A percentile compares a stretch with the other conserved stretches of the same genome.
Conservation (phyloP, 169 alveolate species). For the Plasmodium ovale region DNA sequence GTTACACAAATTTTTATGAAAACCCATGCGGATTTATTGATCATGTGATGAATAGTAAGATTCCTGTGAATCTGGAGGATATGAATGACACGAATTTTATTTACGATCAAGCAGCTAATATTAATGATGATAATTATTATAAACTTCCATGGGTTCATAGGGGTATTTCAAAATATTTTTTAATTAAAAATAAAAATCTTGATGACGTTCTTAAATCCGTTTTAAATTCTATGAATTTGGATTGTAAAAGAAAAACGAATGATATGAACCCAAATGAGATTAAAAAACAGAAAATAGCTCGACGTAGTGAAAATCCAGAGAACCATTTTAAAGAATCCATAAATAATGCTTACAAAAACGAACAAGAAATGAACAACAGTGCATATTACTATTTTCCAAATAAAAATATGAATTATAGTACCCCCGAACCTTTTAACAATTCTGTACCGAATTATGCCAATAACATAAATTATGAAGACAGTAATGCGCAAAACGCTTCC, state of each 20-base stretch:
- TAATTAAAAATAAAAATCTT: constrained; percentile 58
- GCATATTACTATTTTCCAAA: constrained; percentile 30
- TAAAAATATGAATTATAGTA: constrained; percentile 49
- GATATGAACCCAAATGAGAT: constrained; percentile 20
- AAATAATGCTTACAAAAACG: constrained; percentile 9
- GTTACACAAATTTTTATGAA: constrained; percentile 68
- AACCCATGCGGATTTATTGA: constrained; percentile 76
- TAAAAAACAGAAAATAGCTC: constrained; percentile 26
- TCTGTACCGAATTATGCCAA: constrained; percentile 27
- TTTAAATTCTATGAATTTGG: constrained; percentile 70
- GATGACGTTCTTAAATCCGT: constrained; percentile 72
- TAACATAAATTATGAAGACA: constrained; percentile 54
- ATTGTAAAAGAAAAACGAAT: constrained; percentile 41
- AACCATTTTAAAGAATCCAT: constrained; percentile 15
- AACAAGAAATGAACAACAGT: constrained; percentile 36
- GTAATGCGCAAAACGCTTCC: constrained; percentile 6
- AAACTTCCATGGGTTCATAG: constrained; percentile 76
- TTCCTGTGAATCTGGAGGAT: constrained; percentile 42
- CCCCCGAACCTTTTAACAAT: constrained; percentile 30
- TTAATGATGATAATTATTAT: constrained; percentile 74
- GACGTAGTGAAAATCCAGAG: not conserved
- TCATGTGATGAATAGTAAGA: constrained; percentile 72
- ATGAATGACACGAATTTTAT: constrained; percentile 41
- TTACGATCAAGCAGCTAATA: constrained; percentile 73
- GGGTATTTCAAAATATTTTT: constrained; percentile 70